Evolutionary conservation across 345 rosid species (phyloP), one percentile per base, ranked within the genome.

Genomic region (Linum lewisii): DNA sequence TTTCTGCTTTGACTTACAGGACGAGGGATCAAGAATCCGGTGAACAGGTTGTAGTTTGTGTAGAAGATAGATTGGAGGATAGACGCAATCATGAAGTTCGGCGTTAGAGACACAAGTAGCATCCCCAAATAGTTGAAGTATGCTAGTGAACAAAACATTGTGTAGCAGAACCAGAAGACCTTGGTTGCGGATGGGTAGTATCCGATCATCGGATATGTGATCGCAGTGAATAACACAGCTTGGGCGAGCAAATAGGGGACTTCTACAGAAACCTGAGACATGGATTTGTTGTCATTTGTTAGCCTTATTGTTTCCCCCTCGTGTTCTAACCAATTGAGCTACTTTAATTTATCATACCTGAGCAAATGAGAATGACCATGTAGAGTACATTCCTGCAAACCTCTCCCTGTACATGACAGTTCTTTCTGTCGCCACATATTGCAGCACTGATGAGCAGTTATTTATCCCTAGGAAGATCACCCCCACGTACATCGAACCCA

Each of bases 361-460:
- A 29, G 89, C 91, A 57, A 80, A 62, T 7, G 95, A 80, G 64
- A 71, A 85, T n/a, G 87, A 75, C 77, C 81, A 79, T 0, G 89
- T 66, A 37, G 95, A 82, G 78, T 87, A 85, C 95, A 82, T 90
- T 50, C 93, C 95, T 0, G 93, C 93, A 71, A 83, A 87, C 68
- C 81, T 81, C 72, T 90, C 93, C 0, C 95, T 76, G 65, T 87
- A 85, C 80, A 83, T 69, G 11, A 85, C 97, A 8, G 67, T 75
- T 18, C 90, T 72, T 32, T 90, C 97, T 21, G 69, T 72, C 3
- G 81, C 79, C 45, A 87, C 72, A 24, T 77, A 75, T 10, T 81
- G 79, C 9, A 87, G 24, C 20, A 81, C 93, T 22, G 85, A 32
- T 21, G 84, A 68, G 66, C 93, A 87, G 51, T 87, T 87, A 66